Percentiles rank a stretch among this genome's conserved stretches.
These are phyloP conservation scores for Fraxinus floribunda DNA, from an alignment of 305 asterid species.

Conservation along the genomic window DNA sequence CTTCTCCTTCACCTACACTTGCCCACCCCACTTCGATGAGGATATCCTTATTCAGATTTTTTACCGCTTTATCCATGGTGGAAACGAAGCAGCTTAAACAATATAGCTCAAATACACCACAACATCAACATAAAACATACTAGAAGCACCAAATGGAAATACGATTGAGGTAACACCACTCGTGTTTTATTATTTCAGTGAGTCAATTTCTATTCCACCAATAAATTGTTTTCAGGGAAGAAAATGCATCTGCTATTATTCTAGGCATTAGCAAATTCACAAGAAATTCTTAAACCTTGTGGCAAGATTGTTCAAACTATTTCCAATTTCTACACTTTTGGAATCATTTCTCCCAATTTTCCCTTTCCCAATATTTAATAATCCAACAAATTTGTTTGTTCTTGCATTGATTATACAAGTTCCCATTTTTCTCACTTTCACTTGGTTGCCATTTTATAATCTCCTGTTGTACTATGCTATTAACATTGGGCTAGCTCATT, in stretches of 20 bases:
- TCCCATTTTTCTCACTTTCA: not conserved
- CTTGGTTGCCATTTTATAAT: too few relatives aligned
- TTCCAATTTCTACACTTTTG: not conserved
- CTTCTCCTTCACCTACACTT: too few relatives aligned
- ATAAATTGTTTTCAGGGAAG: conserved; percentile 4
- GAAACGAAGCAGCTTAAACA: too few relatives aligned
- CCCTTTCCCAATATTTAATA: not conserved
- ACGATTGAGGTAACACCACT: too few relatives aligned
- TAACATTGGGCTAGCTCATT: not conserved
- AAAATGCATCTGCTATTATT: conserved; percentile 24
- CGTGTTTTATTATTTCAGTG: not conserved
- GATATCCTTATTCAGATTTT: too few relatives aligned
- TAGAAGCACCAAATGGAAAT: too few relatives aligned
- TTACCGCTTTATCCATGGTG: too few relatives aligned
- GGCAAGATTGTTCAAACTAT: not conserved
- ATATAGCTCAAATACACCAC: too few relatives aligned
- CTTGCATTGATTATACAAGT: not conserved
- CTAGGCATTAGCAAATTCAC: conserved; percentile 31
- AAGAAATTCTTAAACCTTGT: conserved; percentile 12
- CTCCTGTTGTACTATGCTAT: too few relatives aligned
- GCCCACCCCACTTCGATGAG: too few relatives aligned
- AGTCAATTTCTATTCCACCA: conserved; percentile 14
- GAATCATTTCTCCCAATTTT: not conserved
- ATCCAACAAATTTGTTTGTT: not conserved
- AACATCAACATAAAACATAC: too few relatives aligned